phyloP scores from a whole-genome alignment of 2,329 filamentous ascomycete species.

The Shiraia bambusicola region DNA sequence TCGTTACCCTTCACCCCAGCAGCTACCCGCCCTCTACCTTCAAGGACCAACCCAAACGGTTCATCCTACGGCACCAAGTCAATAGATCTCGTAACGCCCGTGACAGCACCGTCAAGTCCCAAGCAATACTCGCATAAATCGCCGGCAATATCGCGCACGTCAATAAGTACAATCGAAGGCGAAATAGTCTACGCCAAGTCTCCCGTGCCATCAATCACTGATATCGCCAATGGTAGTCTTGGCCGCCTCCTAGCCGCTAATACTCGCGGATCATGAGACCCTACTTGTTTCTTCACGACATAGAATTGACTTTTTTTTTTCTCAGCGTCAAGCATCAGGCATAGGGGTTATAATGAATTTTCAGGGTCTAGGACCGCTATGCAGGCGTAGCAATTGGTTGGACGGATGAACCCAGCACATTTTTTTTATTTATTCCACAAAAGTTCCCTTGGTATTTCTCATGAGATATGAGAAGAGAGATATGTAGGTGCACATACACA shows the following conservation, averaged over 20 bases:
- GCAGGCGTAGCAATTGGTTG: too few relatives aligned
- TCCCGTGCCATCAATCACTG: slow-evolving; percentile 34
- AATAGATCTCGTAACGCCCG: slow-evolving; percentile 49
- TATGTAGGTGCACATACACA: too few relatives aligned
- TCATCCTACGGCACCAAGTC: slow-evolving; percentile 45
- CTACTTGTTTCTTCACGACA: background rate
- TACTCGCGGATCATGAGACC: slow-evolving; percentile 8
- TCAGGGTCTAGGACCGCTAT: too few relatives aligned
- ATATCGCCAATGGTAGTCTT: slow-evolving; percentile 40
- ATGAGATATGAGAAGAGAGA: too few relatives aligned
- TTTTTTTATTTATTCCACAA: too few relatives aligned
- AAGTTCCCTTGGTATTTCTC: too few relatives aligned
- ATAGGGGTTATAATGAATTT: too few relatives aligned
- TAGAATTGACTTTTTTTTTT: background rate
- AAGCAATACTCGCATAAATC: slow-evolving; percentile 39
- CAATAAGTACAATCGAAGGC: slow-evolving; percentile 39
- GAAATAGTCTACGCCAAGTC: slow-evolving; percentile 42
- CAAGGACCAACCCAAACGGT: slow-evolving; percentile 43
- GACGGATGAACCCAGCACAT: too few relatives aligned
- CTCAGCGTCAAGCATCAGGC: background rate
- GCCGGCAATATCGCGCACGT: slow-evolving; percentile 34
- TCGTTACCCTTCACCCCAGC: slow-evolving; percentile 47
- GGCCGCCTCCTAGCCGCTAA: slow-evolving; percentile 39
- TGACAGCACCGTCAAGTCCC: slow-evolving; percentile 39
- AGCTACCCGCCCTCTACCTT: slow-evolving; percentile 41